Evolutionary conservation across 768 basidiomycete species (phyloP).

Genomic region (Leccinellum luteum): DNA sequence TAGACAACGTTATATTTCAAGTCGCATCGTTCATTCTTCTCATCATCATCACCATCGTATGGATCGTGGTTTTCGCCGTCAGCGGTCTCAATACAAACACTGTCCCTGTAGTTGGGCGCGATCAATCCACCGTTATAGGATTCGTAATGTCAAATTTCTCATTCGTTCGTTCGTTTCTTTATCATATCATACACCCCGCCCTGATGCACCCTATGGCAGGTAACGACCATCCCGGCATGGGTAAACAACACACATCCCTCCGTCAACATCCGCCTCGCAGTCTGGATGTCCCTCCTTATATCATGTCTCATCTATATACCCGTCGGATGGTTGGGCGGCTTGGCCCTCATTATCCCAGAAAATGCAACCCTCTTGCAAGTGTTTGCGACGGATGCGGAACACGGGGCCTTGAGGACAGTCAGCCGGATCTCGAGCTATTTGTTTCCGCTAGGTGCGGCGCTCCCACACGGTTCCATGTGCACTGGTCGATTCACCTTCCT

Average conservation of each 20-base stretch:
- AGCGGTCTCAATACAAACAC: background rate
- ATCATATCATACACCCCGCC: background rate
- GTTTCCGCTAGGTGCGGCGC: constrained; percentile 19
- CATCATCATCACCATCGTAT: constrained; percentile 17
- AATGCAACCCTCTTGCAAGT: constrained; percentile 21
- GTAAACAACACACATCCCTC: constrained; percentile 24
- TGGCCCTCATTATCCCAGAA: no score
- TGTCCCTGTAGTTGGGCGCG: constrained; percentile 15
- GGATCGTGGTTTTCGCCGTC: constrained; percentile 17
- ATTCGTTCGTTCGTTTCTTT: constrained; percentile 18
- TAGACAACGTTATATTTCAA: no score
- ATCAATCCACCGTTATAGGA: constrained; percentile 20
- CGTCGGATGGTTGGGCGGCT: no score
- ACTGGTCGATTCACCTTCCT: background rate
- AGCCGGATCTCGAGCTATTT: constrained; percentile 20
- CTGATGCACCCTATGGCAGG: constrained; percentile 2
- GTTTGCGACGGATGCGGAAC: constrained; percentile 6
- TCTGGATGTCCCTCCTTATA: no score
- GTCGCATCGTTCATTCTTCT: constrained; percentile 19
- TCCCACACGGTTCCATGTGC: no score
- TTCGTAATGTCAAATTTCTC: constrained; percentile 27
- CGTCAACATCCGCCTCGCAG: no score
- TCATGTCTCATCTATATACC: no score
- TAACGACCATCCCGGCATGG: constrained; percentile 25
- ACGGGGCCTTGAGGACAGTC: constrained; percentile 1